Evolutionary conservation across 2,329 filamentous ascomycete species (phyloP), one percentile per base, ranked within the genome.

Genomic region (Colletotrichum kahawae): DNA sequence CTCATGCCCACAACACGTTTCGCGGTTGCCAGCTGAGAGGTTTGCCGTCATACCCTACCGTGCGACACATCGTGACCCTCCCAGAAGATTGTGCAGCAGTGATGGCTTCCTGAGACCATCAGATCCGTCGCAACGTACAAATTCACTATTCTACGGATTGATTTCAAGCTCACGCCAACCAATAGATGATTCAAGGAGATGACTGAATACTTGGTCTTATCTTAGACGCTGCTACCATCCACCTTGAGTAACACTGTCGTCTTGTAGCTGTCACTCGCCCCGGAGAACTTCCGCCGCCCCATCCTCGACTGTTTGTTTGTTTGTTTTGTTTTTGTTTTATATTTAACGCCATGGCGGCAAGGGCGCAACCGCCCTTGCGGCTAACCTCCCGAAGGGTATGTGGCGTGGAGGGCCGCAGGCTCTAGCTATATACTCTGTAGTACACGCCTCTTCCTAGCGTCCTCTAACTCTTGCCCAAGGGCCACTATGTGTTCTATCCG

Each of bases 71-170:
- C n/a, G n/a, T 12, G 43, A 13, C n/a, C n/a, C n/a, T 12, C n/a
- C n/a, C 13, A 21, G 43, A 21, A 21, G 10, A 51, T 51, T 51
- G 43, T 51, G 43, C n/a, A 51, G 2, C 43, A 24, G 43, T 51
- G 43, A 51, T 21, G 43, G 43, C 43, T 51, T 51, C 43, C n/a
- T 16, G 43, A 13, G 43, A 51, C 21, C 7, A 2, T 51, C 10
- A 51, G 13, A 12, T 24, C n/a, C 1, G n/a, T 21, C 10, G 12
- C 13, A 21, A 51, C 43, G 13, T 12, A 21, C 43, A 8, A 51
- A 2, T 21, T 4, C 1, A 12, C n/a, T 0, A 51, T 51, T 51
- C 43, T 2, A 21, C 1, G 2, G 4, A 4, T 51, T 21, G 2
- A 13, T 51, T n/a, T n/a, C n/a, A 6, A 51, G 43, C 7, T 21